Percentiles rank a stretch among this genome's conserved stretches.
These are phyloP conservation scores for Kuraishia hungarica DNA, from an alignment of 805 yeast species.

Conservation along the genomic window DNA sequence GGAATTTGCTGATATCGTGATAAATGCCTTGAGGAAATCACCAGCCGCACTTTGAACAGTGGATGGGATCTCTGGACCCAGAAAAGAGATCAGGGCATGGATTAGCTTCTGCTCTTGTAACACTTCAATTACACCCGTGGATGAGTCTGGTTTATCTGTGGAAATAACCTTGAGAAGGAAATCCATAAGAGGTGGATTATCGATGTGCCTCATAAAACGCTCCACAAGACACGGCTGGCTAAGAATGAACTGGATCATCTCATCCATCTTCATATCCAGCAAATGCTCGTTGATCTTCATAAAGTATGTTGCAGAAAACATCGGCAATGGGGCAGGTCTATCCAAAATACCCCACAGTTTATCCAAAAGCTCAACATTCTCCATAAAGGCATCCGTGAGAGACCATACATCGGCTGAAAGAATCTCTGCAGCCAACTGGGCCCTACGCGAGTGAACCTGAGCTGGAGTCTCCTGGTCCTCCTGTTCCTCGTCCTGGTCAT, in stretches of 20 bases:
- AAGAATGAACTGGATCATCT: constrained; percentile 63
- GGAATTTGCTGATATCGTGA: constrained; percentile 90
- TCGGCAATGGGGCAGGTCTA: constrained; percentile 55
- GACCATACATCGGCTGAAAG: constrained; percentile 92
- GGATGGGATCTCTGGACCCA: constrained; percentile 60
- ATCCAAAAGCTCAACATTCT: constrained; percentile 52
- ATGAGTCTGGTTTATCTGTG: constrained; percentile 83
- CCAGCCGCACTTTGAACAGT: constrained; percentile 89
- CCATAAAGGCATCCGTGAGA: constrained; percentile 82
- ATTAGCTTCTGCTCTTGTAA: constrained; percentile 68
- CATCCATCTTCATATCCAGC: constrained; percentile 81
- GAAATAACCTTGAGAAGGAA: constrained; percentile 82
- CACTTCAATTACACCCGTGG: constrained; percentile 78
- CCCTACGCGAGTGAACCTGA: constrained; percentile 28
- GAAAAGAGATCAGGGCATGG: constrained; percentile 58
- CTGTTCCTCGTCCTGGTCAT: constrained; percentile 20
- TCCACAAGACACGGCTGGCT: constrained; percentile 65
- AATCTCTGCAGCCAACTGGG: constrained; percentile 80
- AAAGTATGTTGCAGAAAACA: constrained; percentile 76
- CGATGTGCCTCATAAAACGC: constrained; percentile 76
- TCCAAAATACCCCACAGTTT: constrained; percentile 78
- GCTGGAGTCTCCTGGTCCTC: constrained; percentile 23
- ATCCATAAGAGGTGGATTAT: constrained; percentile 92
- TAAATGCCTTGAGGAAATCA: constrained; percentile 88
- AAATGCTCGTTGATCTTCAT: constrained; percentile 88